Evolutionary conservation across 495 filamentous ascomycete genomes (phyloP), one percentile per base, ranked within the genome.

Genomic region (Trichoderma virens): DNA sequence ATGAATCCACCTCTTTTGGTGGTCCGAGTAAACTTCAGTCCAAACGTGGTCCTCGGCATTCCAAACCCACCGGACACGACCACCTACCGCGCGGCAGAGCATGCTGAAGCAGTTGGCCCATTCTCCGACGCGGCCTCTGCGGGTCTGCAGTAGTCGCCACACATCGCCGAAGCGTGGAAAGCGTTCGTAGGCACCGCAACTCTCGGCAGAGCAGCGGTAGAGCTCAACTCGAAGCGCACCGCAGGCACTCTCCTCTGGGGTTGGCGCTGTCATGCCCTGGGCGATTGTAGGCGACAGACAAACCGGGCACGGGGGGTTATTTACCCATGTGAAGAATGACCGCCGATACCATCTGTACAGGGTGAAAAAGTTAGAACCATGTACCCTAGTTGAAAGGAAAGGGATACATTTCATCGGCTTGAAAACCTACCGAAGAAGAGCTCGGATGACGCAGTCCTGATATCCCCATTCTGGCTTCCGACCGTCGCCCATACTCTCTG

Each of bases 101-200:
- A 99, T 99, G 74, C 89, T 92, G 77, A 99, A 99, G 78, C 93
- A 97, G 75, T 97, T 97, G 62, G 90, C 93, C 93, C 95, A 99
- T 78, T 99, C 94, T 60, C 94, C 95, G 63, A 85, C 88, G 65
- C 94, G 86, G 30, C 94, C 94, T 66, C 88, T 85, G 64, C 90
- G 79, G 56, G 90, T 92, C 73, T 96, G 88, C 59, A 98, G 76
- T 63, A 98, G 76, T 62, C 91, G 87, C 90, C 96, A 98, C 20
- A 97, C 94, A 73, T 98, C 95, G 60, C 89, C 92, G 74, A 96
- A 98, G 32, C 94, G 87, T 32, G 94, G 92, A 65, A 97, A 98
- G 67, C 94, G 85, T 71, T 97, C 95, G 70, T 86, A 90, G 8
- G 83, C 78, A 25, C 85, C 81, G 73, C 95, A 98, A 38, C 80